Evolutionary conservation across 78 protist species (phyloP), one percentile per base, ranked within the genome.

Genomic region (Cavenderia fasciculata): DNA sequence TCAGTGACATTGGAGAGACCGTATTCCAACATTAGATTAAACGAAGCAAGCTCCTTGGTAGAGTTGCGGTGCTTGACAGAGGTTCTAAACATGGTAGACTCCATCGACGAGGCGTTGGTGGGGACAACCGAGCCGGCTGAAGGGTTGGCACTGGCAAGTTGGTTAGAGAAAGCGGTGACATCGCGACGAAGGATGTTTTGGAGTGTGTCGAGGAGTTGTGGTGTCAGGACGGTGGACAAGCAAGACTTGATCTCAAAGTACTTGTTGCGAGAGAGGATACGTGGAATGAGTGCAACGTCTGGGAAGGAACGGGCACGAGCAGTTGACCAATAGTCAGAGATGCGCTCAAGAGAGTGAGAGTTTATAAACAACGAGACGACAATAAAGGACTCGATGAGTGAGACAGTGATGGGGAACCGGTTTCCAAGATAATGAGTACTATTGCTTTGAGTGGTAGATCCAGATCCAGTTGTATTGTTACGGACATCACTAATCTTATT

Each of bases 51-150:
- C 54, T 76, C 86, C 25, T 76, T 76, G 16, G 86, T 76, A 7
- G 86, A 76, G 61, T 82, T 82, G 52, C 89, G 71, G 40, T 82
- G 89, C 52, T 82, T 82, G 14, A 82, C 89, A 27, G 89, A 77
- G 11, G 75, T 82, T 34, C 68, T 82, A 43, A 78, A 78, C 33
- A 52, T 43, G n/a, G n/a, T n/a, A n/a, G n/a, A n/a, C n/a, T n/a
- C n/a, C n/a, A n/a, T n/a, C n/a, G n/a, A n/a, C 33, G 41, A 46
- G 63, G 78, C 23, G 12, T 52, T 23, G 44, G 36, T 31, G 14
- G 86, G n/a, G 8, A 38, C 29, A 38, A 38, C 38, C 18, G 18
- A 36, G 8, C 34, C 34, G 34, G 27, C 34, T 11, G 3, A 21
- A 23, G 59, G 59, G 40, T 74, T 74, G 1, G 38, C 31, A 12